A percentile compares a stretch with the other conserved stretches of the same genome.
Evolutionary conservation across 1,284 basidiomycete species (phyloP).

Genomic region (Ustilago nuda): DNA sequence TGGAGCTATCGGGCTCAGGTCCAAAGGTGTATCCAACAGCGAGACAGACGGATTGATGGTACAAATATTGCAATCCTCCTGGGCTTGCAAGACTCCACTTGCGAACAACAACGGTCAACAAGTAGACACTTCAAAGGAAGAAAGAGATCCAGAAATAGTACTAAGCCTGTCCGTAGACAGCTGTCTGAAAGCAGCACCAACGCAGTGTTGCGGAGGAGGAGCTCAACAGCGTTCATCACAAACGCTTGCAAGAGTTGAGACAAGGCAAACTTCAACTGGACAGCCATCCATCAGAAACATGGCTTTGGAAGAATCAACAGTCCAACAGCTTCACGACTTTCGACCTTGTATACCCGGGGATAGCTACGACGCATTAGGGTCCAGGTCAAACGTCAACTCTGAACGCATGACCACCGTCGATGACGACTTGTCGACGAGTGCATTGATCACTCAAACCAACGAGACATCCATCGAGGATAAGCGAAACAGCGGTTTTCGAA

Average conservation of each 20-base stretch:
- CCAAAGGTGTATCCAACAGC: constrained; percentile 1
- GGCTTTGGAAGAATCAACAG: constrained; percentile 4
- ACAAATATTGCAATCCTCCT: constrained; percentile 22
- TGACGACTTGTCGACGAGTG: neutral
- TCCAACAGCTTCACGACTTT: constrained; percentile 43
- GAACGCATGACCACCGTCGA: neutral
- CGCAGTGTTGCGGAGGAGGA: constrained; percentile 2
- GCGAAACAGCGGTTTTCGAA: neutral
- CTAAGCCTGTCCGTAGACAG: constrained; percentile 27
- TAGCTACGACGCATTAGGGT: neutral
- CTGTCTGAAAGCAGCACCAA: constrained; percentile 10
- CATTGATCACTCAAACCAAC: neutral
- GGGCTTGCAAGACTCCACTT: constrained; percentile 13
- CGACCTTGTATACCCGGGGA: constrained; percentile 11
- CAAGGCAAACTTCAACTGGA: neutral
- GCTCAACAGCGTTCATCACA: neutral
- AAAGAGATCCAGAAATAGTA: constrained; percentile 14
- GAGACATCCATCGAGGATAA: neutral
- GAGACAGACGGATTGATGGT: constrained; percentile 32
- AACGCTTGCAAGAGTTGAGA: neutral
- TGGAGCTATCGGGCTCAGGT: neutral
- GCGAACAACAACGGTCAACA: neutral
- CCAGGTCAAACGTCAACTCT: neutral
- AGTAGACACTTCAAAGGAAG: neutral
- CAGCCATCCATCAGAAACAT: neutral